Evolutionary conservation across 495 filamentous ascomycete species (phyloP), one percentile per base, ranked within the genome.

Genomic region (Copromyces sp.): DNA sequence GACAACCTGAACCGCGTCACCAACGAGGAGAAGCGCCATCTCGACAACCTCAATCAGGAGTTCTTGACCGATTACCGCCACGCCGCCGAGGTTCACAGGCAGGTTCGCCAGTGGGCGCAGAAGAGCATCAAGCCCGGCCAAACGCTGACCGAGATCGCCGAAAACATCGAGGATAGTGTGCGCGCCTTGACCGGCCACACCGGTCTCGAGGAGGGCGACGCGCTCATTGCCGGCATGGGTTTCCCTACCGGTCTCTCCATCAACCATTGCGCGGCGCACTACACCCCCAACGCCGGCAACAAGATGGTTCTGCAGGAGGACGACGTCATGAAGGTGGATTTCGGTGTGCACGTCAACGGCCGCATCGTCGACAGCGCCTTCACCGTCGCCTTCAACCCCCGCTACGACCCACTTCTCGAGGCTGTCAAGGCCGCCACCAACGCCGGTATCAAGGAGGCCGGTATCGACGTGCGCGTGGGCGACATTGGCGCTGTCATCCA

Each of bases 291-390:
- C 82, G 90, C 94, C n/a, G 93, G 94, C 70, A 92, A 92, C 81
- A 95, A 96, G 83, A 90, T 90, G 76, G 84, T 94, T 40, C 82
- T 97, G 72, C 86, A 93, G 77, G 82, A 95, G 70, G 89, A 89
- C 68, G 93, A 97, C 81, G 93, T 97, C 39, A 90, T 97, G 91
- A 97, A 94, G 80, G 91, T 97, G 59, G 94, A 97, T 80, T 93
- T 97, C 73, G 94, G 94, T 44, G 92, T 95, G 9, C 94, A 97
- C 75, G 87, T 97, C 77, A 95, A 94, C 78, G 94, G 94, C 9
- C 87, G 91, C 70, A 97, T 97, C 78, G 92, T 97, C 37, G 94
- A 97, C 82, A 94, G 91, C 80, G 94, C 94, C 6, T 97, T 97
- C 80, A 97, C 94, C 14, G 87, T 97, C 86, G 85, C 93, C 20